Evolutionary conservation across 495 filamentous ascomycete genomes (phyloP), one percentile per base, ranked within the genome.

Genomic region (Mycothermus thermophilus): DNA sequence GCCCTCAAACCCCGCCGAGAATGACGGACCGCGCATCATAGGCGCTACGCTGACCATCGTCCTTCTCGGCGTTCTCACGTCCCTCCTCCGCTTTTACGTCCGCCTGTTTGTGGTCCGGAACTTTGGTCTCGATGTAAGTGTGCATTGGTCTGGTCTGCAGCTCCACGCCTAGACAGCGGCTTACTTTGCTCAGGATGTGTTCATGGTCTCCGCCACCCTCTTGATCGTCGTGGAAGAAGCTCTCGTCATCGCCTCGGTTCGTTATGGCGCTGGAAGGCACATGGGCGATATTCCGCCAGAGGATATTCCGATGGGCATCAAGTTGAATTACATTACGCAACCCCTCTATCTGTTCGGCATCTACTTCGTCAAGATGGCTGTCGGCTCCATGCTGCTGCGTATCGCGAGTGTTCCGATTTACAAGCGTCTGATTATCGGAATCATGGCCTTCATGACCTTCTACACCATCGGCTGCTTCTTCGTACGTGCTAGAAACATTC

Each of bases 121-220:
- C 25, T 29, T 68, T 4, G 68, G 69, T 2, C 32, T 44, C 16
- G 70, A 74, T 53, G 69, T 55, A 44, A 32, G 44, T n/a, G n/a
- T n/a, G n/a, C n/a, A n/a, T n/a, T n/a, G n/a, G n/a, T n/a, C n/a
- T n/a, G n/a, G n/a, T n/a, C n/a, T n/a, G n/a, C n/a, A n/a, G n/a
- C n/a, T n/a, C n/a, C n/a, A n/a, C n/a, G n/a, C n/a, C n/a, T n/a
- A n/a, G n/a, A n/a, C n/a, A n/a, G n/a, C n/a, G n/a, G n/a, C n/a
- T n/a, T n/a, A n/a, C n/a, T n/a, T n/a, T n/a, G 28, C 18, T 5
- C 35, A 47, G 44, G 44, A 47, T 21, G 33, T 25, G 15, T 24
- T 40, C 36, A 47, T 47, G 44, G 21, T 19, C 23, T 18, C 29
- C 3, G 40, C 44, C 24, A 41, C 40, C 35, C 64, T 65, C 24